A percentile compares a stretch with the other conserved stretches of the same genome.
These are phyloP conservation scores for Larix kaempferi DNA, from an alignment of 75 land plant species.

Conservation along the genomic window DNA sequence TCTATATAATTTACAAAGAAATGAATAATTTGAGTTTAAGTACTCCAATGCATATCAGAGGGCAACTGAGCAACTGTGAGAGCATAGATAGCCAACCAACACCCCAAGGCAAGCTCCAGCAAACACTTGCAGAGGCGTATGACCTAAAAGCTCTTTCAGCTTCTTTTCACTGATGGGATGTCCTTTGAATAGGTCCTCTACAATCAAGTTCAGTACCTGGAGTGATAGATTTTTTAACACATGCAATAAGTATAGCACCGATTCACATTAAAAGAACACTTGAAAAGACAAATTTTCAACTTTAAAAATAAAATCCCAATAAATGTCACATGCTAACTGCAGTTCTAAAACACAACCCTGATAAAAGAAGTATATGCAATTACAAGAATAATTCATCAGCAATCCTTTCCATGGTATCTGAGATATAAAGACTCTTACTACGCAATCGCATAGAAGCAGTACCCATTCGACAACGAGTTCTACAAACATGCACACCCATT, in stretches of 20 bases:
- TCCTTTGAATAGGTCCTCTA: conserved; percentile 89
- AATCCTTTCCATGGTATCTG: neutral
- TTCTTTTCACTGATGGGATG: conserved; percentile 92
- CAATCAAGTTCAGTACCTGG: conserved; percentile 87
- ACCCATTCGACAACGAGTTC: neutral
- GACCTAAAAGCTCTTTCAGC: conserved; percentile 92
- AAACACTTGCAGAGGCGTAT: conserved; percentile 90
- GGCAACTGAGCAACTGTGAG: conserved; percentile 31
- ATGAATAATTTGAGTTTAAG: too few species aligned
- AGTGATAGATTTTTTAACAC: neutral
- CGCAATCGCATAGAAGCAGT: neutral
- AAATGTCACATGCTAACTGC: too few species aligned
- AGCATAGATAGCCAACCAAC: conserved; percentile 67
- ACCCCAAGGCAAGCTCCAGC: conserved; percentile 89
- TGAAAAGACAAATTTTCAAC: neutral
- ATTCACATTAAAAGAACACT: neutral
- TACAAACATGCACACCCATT: neutral
- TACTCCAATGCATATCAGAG: neutral
- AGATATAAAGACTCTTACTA: neutral
- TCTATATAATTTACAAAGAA: too few species aligned
- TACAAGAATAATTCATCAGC: neutral
- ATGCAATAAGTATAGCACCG: neutral
- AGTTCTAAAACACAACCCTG: too few species aligned
- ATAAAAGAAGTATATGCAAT: too few species aligned
- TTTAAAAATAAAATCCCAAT: too few species aligned